These are phyloP conservation scores for Fusarium nanum DNA, from an alignment of 2,329 filamentous ascomycete genomes.

Conservation along the genomic window DNA sequence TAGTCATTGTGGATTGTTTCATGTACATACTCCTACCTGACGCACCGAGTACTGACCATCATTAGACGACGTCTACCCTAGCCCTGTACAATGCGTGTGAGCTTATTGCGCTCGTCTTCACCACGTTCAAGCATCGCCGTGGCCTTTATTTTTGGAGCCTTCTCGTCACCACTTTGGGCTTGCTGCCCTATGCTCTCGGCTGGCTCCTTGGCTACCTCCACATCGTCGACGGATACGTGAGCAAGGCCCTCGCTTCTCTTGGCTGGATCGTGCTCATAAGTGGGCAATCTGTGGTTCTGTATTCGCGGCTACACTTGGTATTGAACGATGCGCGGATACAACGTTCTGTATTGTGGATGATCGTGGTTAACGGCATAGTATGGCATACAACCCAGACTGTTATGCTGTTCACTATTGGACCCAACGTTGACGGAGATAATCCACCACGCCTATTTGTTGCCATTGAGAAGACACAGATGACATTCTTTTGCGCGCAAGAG, in stretches of 20 bases:
- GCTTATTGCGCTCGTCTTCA: conserved; percentile 13
- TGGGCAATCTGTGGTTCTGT: conserved; percentile 21
- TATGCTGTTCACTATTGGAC: conserved; percentile 4
- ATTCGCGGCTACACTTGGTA: conserved; percentile 6
- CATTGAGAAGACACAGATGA: conserved; percentile 24
- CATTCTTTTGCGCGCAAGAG: conserved; percentile 24
- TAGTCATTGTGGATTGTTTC: conserved; percentile 37
- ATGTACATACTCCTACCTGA: conserved; percentile 36
- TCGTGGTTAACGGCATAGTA: conserved; percentile 13
- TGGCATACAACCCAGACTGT: conserved; percentile 25
- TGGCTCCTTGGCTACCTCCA: conserved; percentile 19
- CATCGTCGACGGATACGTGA: not conserved
- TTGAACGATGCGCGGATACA: not conserved
- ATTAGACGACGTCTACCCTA: conserved; percentile 2
- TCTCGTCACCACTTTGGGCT: not conserved
- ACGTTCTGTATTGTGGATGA: conserved; percentile 25
- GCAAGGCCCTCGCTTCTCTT: conserved; percentile 5
- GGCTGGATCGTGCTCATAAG: conserved; percentile 22
- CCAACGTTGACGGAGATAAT: not conserved
- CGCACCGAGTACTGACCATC: conserved; percentile 33
- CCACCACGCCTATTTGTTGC: not conserved
- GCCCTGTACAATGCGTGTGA: conserved; percentile 21
- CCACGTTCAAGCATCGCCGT: conserved; percentile 4
- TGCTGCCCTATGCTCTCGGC: conserved; percentile 17
- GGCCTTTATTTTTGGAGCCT: conserved; percentile 24